Conservation (phyloP, 1,139 yeast species). For the Nadsonia commutata region DNA sequence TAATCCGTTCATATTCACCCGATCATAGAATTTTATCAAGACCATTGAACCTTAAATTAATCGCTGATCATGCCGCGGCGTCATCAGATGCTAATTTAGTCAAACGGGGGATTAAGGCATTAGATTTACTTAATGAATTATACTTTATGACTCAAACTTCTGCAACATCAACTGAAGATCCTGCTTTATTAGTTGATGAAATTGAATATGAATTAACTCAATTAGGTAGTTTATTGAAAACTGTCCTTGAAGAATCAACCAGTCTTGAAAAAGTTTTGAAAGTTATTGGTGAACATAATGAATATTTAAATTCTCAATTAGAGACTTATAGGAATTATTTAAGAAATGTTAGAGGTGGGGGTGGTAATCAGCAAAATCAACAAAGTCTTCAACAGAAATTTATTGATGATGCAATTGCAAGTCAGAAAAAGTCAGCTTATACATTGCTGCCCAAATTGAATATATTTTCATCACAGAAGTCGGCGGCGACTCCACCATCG, state of each 20-base stretch:
- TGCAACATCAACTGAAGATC: constrained; percentile 20
- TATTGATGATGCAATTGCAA: constrained; percentile 4
- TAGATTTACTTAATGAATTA: constrained; percentile 22
- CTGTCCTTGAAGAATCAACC: constrained; percentile 22
- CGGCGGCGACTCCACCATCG: too few species aligned
- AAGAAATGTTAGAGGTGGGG: constrained; percentile 24
- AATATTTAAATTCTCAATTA: constrained; percentile 23
- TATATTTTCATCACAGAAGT: neutral
- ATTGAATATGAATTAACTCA: constrained; percentile 26
- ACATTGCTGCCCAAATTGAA: neutral
- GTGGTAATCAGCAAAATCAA: constrained; percentile 13
- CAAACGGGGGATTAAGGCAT: constrained; percentile 24
- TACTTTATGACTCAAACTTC: constrained; percentile 1
- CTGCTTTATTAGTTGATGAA: constrained; percentile 20
- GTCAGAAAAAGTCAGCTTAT: neutral
- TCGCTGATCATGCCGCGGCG: constrained; percentile 24
- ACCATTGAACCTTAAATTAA: constrained; percentile 20
- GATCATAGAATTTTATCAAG: constrained; percentile 17
- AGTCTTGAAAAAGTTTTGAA: constrained; percentile 23
- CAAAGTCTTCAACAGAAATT: constrained; percentile 7
- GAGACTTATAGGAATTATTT: constrained; percentile 26
- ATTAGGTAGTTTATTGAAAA: constrained; percentile 23
- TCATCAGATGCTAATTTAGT: constrained; percentile 19
- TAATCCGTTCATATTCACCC: constrained; percentile 24
- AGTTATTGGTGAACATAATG: constrained; percentile 25